Evolutionary conservation across 148 eudicot genomes (phyloP).

Genomic region (Chenopodium quinoa): DNA sequence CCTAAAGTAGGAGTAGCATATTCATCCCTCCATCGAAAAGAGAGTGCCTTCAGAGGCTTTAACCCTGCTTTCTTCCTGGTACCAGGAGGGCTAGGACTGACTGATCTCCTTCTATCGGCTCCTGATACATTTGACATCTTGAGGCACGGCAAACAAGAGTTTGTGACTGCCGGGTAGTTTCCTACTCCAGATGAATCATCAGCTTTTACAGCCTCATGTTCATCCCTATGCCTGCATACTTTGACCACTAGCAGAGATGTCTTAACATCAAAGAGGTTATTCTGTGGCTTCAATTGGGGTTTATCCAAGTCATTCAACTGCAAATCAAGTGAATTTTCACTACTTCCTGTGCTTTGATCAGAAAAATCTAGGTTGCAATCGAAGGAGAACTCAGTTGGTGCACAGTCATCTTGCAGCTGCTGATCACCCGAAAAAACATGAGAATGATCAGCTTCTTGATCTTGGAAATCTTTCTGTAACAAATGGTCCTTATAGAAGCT

Average conservation of each 20-base stretch:
- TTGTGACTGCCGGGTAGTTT: slow-evolving; percentile 42
- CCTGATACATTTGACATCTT: slow-evolving; percentile 34
- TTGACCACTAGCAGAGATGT: slow-evolving; percentile 34
- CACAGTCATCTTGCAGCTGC: slow-evolving; percentile 21
- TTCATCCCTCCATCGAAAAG: slow-evolving; percentile 71
- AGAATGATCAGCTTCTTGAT: slow-evolving; percentile 19
- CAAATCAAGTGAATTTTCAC: slow-evolving; percentile 5
- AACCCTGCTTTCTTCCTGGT: slow-evolving; percentile 43
- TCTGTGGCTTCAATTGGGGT: slow-evolving; percentile 34
- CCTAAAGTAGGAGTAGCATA: slow-evolving; percentile 46
- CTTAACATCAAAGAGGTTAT: slow-evolving; percentile 37
- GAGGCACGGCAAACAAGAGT: slow-evolving; percentile 70
- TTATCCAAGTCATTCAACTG: slow-evolving; percentile 1
- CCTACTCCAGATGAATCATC: slow-evolving; percentile 29
- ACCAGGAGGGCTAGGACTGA: slow-evolving; percentile 59
- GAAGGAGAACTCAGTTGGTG: slow-evolving; percentile 27
- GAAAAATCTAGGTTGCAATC: slow-evolving; percentile 26
- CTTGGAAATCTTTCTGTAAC: slow-evolving; percentile 7
- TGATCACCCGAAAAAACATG: background rate
- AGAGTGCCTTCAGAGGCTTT: slow-evolving; percentile 29
- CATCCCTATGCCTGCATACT: slow-evolving; percentile 37
- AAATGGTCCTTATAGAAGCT: slow-evolving; percentile 11
- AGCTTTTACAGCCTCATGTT: slow-evolving; percentile 33
- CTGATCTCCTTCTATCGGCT: slow-evolving; percentile 52
- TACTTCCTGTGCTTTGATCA: slow-evolving; percentile 19